Percentiles rank a stretch among this genome's conserved stretches.
phyloP scores from a whole-genome alignment of 371 early-diverging fungal species.

The Syncephalastrum racemosum region DNA sequence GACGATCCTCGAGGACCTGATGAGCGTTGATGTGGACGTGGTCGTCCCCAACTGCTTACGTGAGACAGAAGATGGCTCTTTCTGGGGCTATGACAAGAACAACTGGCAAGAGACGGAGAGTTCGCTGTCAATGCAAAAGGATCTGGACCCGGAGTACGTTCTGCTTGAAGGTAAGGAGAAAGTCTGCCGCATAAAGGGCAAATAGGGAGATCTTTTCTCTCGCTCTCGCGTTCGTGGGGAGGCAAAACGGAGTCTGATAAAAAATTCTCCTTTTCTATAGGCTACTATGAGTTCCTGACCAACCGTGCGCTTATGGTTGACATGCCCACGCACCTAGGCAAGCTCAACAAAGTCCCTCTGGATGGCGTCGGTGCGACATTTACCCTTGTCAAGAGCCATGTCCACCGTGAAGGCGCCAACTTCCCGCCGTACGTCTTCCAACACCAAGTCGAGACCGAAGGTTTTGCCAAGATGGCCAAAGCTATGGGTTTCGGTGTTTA shows the following conservation, averaged over 20 bases:
- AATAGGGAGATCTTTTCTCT: slow-evolving; percentile 4
- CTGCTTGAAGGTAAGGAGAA: slow-evolving; percentile 34
- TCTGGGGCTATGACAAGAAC: slow-evolving; percentile 67
- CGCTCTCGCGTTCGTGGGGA: slow-evolving; percentile 1
- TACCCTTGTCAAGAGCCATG: slow-evolving; percentile 60
- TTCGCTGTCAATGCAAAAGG: slow-evolving; percentile 50
- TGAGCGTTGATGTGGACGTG: slow-evolving; percentile 54
- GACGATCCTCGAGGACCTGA: slow-evolving; percentile 53
- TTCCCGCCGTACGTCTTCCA: slow-evolving; percentile 45
- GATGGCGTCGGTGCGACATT: slow-evolving; percentile 52
- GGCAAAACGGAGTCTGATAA: slow-evolving; percentile 2
- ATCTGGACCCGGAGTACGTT: slow-evolving; percentile 48
- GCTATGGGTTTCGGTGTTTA: slow-evolving; percentile 62
- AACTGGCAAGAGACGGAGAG: slow-evolving; percentile 70
- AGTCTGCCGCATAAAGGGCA: neutral
- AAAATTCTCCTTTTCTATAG: slow-evolving; percentile 10
- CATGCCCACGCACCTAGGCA: slow-evolving; percentile 41
- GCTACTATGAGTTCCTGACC: slow-evolving; percentile 47
- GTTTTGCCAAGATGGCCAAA: slow-evolving; percentile 73
- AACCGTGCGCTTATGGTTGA: slow-evolving; percentile 45
- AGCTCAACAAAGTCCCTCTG: slow-evolving; percentile 32
- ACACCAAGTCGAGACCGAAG: slow-evolving; percentile 71
- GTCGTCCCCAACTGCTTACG: slow-evolving; percentile 61
- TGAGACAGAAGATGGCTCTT: slow-evolving; percentile 40
- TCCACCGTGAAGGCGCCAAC: slow-evolving; percentile 66